A percentile compares a stretch with the other conserved stretches of the same genome.
These are phyloP conservation scores for Bryoerythrophyllum caledonicum DNA, from an alignment of 225 moss, liverwort and hornwort genomes.

Conservation along the genomic window DNA sequence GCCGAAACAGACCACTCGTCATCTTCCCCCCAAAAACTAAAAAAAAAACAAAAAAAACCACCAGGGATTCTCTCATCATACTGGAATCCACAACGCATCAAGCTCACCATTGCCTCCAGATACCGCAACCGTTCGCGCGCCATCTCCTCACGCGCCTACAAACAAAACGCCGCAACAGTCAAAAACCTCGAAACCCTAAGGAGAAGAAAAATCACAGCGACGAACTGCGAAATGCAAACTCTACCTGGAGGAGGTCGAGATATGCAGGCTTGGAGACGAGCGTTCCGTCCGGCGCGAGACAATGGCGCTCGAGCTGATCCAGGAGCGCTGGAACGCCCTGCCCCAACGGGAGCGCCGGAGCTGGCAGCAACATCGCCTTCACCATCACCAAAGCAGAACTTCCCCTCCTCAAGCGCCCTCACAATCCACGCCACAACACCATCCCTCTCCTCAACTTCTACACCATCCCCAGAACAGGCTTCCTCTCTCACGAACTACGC, in stretches of 20 bases:
- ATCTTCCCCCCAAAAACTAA: no score
- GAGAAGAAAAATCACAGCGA: no score
- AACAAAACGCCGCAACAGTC: neutral
- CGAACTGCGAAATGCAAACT: neutral
- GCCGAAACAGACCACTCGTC: no score
- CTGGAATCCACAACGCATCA: slow-evolving; percentile 4
- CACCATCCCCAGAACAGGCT: slow-evolving; percentile 46
- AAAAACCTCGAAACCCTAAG: neutral
- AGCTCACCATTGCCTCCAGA: slow-evolving; percentile 75
- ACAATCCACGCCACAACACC: slow-evolving; percentile 69
- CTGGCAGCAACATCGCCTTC: slow-evolving; percentile 82
- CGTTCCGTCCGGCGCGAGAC: slow-evolving; percentile 82
- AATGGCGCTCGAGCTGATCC: slow-evolving; percentile 96
- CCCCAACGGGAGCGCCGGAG: slow-evolving; percentile 65
- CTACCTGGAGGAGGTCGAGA: slow-evolving; percentile 82
- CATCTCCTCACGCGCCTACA: slow-evolving; percentile 96
- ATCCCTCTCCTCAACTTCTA: slow-evolving; percentile 25
- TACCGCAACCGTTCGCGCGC: slow-evolving; percentile 82
- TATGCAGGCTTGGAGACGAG: slow-evolving; percentile 77
- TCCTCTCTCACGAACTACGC: neutral
- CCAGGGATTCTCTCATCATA: no score
- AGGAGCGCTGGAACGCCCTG: slow-evolving; percentile 79
- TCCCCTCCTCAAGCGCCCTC: neutral
- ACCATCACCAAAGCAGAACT: slow-evolving; percentile 49
- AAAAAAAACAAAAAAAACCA: neutral